Percentiles rank a stretch among this genome's conserved stretches.
These are phyloP conservation scores for Aspergillus bridgeri DNA, from an alignment of 495 filamentous ascomycete genomes.

Conservation along the genomic window DNA sequence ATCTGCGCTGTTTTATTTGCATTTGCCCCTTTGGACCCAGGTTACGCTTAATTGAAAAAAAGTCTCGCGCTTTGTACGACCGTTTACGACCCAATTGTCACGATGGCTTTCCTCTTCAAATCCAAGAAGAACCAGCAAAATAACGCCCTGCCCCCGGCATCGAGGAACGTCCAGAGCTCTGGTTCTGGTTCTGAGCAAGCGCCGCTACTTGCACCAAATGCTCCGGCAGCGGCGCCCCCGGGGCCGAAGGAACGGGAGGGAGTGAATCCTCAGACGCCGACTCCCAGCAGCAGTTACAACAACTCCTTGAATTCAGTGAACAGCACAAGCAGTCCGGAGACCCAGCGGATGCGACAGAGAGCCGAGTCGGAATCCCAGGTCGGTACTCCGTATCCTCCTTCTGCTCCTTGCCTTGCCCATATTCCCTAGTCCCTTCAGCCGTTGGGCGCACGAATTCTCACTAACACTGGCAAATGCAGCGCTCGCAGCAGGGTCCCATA, in stretches of 20 bases:
- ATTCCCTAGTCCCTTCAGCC: not conserved
- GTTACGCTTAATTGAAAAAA: conserved; percentile 5
- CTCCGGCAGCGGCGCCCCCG: conserved; percentile 24
- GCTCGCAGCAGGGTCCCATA: conserved; percentile 31
- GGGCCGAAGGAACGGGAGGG: conserved; percentile 41
- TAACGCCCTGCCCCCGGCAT: conserved; percentile 48
- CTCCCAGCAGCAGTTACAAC: conserved; percentile 62
- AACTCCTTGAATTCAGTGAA: conserved; percentile 58
- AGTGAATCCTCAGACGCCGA: conserved; percentile 47
- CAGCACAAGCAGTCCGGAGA: conserved; percentile 50
- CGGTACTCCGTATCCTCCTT: too few species aligned
- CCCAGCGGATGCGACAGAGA: conserved; percentile 46
- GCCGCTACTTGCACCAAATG: conserved; percentile 22
- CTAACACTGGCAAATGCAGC: conserved; percentile 28
- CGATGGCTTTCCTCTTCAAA: conserved; percentile 63
- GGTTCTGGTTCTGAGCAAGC: conserved; percentile 46
- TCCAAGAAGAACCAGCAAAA: conserved; percentile 55
- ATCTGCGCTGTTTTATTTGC: not conserved
- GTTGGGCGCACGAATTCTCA: conserved; percentile 1
- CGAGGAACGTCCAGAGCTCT: conserved; percentile 51
- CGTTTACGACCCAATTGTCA: conserved; percentile 37
- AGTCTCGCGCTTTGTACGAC: conserved; percentile 31
- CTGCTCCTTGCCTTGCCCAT: too few species aligned
- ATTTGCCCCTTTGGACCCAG: conserved; percentile 1
- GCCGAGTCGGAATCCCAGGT: conserved; percentile 52